Conservation (phyloP, 164 flowering plant genomes). For the Protea cynaroides region DNA sequence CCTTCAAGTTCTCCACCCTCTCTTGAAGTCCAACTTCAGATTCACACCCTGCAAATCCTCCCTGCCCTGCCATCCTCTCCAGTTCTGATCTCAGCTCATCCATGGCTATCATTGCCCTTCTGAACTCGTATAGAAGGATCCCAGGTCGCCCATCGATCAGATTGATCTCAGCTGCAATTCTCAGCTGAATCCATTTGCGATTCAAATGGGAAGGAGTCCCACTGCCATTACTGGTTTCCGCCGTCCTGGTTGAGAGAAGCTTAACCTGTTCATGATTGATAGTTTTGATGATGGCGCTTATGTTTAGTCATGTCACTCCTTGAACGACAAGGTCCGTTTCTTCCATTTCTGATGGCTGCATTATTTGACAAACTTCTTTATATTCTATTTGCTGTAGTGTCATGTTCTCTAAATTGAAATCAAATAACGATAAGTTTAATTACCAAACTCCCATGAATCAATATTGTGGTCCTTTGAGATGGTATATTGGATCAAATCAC, state of each 20-base stretch:
- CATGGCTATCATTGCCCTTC: slow-evolving; percentile 49
- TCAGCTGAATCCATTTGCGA: too few relatives aligned
- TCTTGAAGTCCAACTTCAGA: slow-evolving; percentile 34
- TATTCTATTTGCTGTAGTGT: background rate
- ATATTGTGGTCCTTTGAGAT: slow-evolving; percentile 45
- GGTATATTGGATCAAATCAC: slow-evolving; percentile 45
- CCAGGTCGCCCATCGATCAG: slow-evolving; percentile 45
- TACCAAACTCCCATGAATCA: slow-evolving; percentile 71
- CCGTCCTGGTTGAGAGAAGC: slow-evolving; percentile 76
- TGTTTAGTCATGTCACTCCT: slow-evolving; percentile 75
- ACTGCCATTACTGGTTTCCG: too few relatives aligned
- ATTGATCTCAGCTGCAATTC: slow-evolving; percentile 57
- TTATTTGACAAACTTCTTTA: background rate
- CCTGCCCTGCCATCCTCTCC: slow-evolving; percentile 39
- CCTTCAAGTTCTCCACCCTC: slow-evolving; percentile 55
- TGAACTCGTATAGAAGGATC: slow-evolving; percentile 58
- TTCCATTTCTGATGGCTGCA: background rate
- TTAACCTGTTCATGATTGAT: slow-evolving; percentile 70
- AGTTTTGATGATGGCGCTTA: slow-evolving; percentile 70
- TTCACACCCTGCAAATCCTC: slow-evolving; percentile 34
- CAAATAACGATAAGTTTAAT: too few relatives aligned
- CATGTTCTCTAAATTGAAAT: background rate
- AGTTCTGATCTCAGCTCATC: slow-evolving; percentile 69
- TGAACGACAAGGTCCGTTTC: slow-evolving; percentile 74
- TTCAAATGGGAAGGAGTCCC: too few relatives aligned